These are phyloP conservation scores for Hamamelis virginiana DNA, from an alignment of 164 flowering plant genomes.

Conservation along the genomic window DNA sequence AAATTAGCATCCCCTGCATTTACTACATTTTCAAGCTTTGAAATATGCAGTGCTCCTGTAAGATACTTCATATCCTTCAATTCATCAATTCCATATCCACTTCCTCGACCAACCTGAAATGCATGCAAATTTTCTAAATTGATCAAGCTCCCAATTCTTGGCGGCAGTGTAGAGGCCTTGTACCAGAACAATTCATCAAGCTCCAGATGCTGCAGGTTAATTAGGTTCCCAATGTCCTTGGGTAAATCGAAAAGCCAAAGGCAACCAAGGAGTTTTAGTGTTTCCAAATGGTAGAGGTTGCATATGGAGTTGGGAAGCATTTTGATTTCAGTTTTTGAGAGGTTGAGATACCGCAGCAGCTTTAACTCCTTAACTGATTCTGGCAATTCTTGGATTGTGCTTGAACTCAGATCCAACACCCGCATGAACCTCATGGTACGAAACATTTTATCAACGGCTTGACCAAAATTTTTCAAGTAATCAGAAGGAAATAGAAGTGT, in stretches of 20 bases:
- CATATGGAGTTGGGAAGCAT: constrained; percentile 20
- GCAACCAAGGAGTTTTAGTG: constrained; percentile 19
- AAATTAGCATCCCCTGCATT: constrained; percentile 13
- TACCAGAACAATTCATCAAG: constrained; percentile 19
- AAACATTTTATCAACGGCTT: constrained; percentile 1
- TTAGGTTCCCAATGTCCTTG: neutral
- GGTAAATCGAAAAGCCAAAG: constrained; percentile 14
- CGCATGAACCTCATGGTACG: constrained; percentile 7
- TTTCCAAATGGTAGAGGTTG: constrained; percentile 17
- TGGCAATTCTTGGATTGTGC: constrained; percentile 9
- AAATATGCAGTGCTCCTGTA: constrained; percentile 12
- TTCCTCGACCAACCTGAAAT: constrained; percentile 5
- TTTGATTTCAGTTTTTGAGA: constrained; percentile 16
- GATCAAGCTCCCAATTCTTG: constrained; percentile 3
- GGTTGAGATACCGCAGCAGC: constrained; percentile 19
- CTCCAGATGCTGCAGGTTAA: constrained; percentile 15
- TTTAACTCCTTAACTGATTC: constrained; percentile 11
- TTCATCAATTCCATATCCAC: constrained; percentile 17
- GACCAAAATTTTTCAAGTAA: neutral
- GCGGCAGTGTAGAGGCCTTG: constrained; percentile 9
- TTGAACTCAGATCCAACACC: constrained; percentile 18
- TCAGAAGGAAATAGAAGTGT: constrained; percentile 8
- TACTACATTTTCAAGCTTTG: constrained; percentile 13
- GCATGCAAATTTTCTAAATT: constrained; percentile 9
- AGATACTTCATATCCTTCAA: constrained; percentile 1